phyloP scores from a whole-genome alignment of 148 eudicot genomes.

The Agrostemma githago region DNA sequence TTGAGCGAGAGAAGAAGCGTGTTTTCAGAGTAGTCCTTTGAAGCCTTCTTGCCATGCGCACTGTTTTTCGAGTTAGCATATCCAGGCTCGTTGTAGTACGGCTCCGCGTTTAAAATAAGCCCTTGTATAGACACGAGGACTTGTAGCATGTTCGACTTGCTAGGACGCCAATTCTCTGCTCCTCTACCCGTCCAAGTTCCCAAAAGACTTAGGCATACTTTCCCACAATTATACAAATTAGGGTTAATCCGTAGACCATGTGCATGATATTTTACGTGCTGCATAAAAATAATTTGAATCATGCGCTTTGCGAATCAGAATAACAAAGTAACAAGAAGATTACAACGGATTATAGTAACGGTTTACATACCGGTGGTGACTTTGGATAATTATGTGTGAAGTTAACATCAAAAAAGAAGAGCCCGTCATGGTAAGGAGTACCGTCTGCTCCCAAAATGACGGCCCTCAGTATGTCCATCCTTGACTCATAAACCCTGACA shows the following conservation, averaged over 20 bases:
- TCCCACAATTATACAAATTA: conserved; percentile 59
- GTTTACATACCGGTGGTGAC: conserved; percentile 64
- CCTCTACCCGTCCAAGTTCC: conserved; percentile 67
- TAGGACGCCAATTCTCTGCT: conserved; percentile 67
- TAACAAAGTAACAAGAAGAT: conserved; percentile 5
- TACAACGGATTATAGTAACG: conserved; percentile 6
- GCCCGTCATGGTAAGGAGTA: conserved; percentile 91
- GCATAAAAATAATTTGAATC: conserved; percentile 13
- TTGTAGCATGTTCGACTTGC: conserved; percentile 66
- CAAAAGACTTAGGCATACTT: conserved; percentile 87
- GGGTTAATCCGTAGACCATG: conserved; percentile 80
- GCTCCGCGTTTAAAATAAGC: conserved; percentile 69
- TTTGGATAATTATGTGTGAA: conserved; percentile 56
- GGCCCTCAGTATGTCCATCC: conserved; percentile 87
- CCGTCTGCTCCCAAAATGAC: conserved; percentile 84
- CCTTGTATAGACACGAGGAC: conserved; percentile 83
- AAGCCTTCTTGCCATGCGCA: conserved; percentile 29
- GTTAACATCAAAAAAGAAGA: conserved; percentile 74
- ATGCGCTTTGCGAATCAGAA: conserved; percentile 13
- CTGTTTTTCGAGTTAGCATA: conserved; percentile 31
- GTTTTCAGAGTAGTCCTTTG: conserved; percentile 52
- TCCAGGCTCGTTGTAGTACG: conserved; percentile 75
- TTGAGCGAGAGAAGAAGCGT: conserved; percentile 49
- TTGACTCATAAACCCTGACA: conserved; percentile 75
- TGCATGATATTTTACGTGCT: conserved; percentile 70